phyloP scores from a whole-genome alignment of 345 rosid genomes.

The Viola odorata region DNA sequence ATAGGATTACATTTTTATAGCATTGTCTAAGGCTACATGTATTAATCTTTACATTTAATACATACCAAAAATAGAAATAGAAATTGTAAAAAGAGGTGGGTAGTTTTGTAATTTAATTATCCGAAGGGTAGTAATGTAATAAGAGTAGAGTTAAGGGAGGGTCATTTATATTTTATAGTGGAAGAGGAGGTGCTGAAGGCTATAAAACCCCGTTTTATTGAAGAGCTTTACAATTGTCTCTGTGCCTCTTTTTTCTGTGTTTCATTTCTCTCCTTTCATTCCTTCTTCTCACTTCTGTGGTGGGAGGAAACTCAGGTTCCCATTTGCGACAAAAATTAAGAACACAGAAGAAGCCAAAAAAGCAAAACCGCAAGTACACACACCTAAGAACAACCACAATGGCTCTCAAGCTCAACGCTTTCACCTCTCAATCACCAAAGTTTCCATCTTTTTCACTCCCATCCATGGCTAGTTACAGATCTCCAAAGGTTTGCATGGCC shows the following conservation, averaged over 20 bases:
- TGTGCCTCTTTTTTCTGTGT: constrained; percentile 7
- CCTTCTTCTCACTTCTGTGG: constrained; percentile 4
- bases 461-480: constrained; percentile 55
- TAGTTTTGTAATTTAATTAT: too few relatives aligned
- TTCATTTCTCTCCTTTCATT: neutral
- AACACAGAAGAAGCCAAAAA: neutral
- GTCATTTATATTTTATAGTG: too few relatives aligned
- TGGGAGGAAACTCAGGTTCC: neutral
- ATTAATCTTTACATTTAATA: too few relatives aligned
- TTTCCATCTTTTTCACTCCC: constrained; percentile 55
- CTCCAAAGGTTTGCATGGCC: constrained; percentile 71
- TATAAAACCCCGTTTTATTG: too few relatives aligned
- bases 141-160: too few relatives aligned
- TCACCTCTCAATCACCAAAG: constrained; percentile 45
- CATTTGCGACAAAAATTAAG: too few relatives aligned
- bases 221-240: neutral
- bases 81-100: too few relatives aligned
- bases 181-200: too few relatives aligned
- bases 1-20: too few relatives aligned
- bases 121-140: too few relatives aligned
- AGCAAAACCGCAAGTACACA: constrained; percentile 1
- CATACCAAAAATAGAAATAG: too few relatives aligned
- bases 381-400: constrained; percentile 5
- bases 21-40: too few relatives aligned
- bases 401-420: constrained; percentile 71